Percentiles rank a stretch among this genome's conserved stretches.
These are phyloP conservation scores for Entomortierella parvispora DNA, from an alignment of 192 early-diverging fungal species.

Conservation along the genomic window DNA sequence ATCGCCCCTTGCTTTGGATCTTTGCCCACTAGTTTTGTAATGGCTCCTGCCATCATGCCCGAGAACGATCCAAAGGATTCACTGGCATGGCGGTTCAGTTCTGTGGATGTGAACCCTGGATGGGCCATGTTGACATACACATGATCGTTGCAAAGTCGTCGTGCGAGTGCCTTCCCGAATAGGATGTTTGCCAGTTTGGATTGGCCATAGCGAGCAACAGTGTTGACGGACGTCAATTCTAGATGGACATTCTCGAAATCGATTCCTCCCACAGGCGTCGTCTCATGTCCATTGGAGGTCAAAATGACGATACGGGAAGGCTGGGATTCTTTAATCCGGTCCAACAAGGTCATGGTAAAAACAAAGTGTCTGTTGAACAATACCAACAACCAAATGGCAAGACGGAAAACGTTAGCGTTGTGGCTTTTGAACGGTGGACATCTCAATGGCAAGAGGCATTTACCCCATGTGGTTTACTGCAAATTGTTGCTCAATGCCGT, in stretches of 20 bases:
- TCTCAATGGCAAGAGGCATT: too few relatives aligned
- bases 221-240: not conserved
- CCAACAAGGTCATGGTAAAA: constrained; percentile 14
- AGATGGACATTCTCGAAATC: constrained; percentile 35
- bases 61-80: not conserved
- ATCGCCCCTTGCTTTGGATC: constrained; percentile 49
- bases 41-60: not conserved
- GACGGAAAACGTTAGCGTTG: constrained; percentile 3
- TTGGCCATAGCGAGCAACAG: constrained; percentile 48
- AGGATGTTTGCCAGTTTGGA: constrained; percentile 63
- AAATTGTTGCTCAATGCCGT: constrained; percentile 55
- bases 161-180: constrained; percentile 56
- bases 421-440: too few relatives aligned
- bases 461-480: constrained; percentile 59
- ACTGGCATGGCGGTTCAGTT: constrained; percentile 30
- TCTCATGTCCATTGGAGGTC: constrained; percentile 31
- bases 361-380: constrained; percentile 17
- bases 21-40: constrained; percentile 7
- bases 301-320: constrained; percentile 47
- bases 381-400: too few relatives aligned
- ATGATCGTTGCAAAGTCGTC: constrained; percentile 11
- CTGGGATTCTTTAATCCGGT: constrained; percentile 21
- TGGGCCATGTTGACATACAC: constrained; percentile 18
- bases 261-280: constrained; percentile 23
- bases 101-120: constrained; percentile 52